Evolutionary conservation across 2,329 filamentous ascomycete species (phyloP), one percentile per base, ranked within the genome.

Genomic region (Nannizziopsis barbatae): DNA sequence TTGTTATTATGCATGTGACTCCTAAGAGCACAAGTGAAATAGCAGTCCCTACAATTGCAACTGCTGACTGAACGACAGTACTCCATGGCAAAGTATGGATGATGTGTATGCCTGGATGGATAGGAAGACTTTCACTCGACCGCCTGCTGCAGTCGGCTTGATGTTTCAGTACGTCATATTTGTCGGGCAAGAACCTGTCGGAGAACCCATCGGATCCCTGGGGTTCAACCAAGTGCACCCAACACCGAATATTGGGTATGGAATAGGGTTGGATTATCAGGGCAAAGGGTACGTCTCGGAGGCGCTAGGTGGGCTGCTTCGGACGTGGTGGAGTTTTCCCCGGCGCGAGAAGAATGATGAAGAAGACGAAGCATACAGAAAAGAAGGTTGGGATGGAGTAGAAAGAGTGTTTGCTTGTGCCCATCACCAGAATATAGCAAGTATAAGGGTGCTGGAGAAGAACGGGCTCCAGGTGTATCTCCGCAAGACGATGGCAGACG

Each of bases 281-380:
- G 50, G 53, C 3, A 52, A 51, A 38, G 53, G 53, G 33, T 55
- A 55, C 15, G 46, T 37, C 18, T 47, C 50, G 11, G 53, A 55
- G 27, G 53, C 52, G 5, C 11, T 53, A 12, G 39, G 31, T 36
- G 47, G 33, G 8, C 12, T 54, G 12, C 11, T 54, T 15, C 39
- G 48, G 1, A 41, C 40, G 32, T 55, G 53, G 53, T 55, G 52
- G 52, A 32, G 20, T 1, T 30, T 53, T 8, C 50, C 53, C n/a
- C 27, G 49, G 39, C 11, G 11, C 7, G 14, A 44, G 20, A 3
- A 4, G 22, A 35, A 7, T 3, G 31, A 45, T 9, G 27, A 27
- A 20, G n/a, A 3, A 4, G 39, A 30, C 17, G 42, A 38, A 40
- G 30, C 40, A 30, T 37, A 42, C 20, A 22, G 27, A 15, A 45